A percentile compares a stretch with the other conserved stretches of the same genome.
Conservation (phyloP, 805 yeast species). For the Candida insectalens region DNA sequence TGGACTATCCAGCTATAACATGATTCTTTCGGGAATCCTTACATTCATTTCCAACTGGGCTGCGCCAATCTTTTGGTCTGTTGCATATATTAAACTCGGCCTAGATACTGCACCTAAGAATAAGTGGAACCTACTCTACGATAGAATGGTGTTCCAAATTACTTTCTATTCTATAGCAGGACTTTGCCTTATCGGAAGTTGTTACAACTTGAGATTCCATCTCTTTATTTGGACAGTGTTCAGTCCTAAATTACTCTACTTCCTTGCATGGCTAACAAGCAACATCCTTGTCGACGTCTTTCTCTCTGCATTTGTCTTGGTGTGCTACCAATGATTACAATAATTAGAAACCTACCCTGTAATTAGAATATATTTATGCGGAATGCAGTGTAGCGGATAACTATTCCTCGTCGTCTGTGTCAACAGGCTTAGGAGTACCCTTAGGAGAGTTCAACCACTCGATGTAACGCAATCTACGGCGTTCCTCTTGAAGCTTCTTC, state of each 20-base stretch:
- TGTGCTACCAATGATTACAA: too few species aligned
- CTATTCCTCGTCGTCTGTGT: constrained; percentile 84
- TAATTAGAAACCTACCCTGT: too few species aligned
- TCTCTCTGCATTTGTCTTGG: constrained; percentile 14
- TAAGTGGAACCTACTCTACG: constrained; percentile 27
- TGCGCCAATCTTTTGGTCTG: constrained; percentile 76
- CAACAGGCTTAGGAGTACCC: constrained; percentile 93
- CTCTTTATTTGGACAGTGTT: constrained; percentile 96
- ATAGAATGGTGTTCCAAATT: constrained; percentile 29
- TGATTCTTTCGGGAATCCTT: constrained; percentile 62
- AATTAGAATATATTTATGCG: not conserved
- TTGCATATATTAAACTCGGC: constrained; percentile 25
- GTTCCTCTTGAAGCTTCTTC: constrained; percentile 80
- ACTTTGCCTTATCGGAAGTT: constrained; percentile 52
- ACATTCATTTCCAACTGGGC: constrained; percentile 81
- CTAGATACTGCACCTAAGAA: constrained; percentile 5
- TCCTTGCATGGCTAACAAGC: constrained; percentile 64
- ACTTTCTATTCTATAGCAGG: constrained; percentile 55
- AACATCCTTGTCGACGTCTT: constrained; percentile 30
- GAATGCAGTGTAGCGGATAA: too few species aligned
- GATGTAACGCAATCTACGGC: constrained; percentile 88
- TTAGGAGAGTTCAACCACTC: constrained; percentile 95
- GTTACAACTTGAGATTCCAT: constrained; percentile 70
- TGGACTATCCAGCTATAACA: constrained; percentile 66
- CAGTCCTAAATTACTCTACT: constrained; percentile 82